phyloP scores from a whole-genome alignment of 2,329 filamentous ascomycete genomes.

The Aspergillus floridensis region DNA sequence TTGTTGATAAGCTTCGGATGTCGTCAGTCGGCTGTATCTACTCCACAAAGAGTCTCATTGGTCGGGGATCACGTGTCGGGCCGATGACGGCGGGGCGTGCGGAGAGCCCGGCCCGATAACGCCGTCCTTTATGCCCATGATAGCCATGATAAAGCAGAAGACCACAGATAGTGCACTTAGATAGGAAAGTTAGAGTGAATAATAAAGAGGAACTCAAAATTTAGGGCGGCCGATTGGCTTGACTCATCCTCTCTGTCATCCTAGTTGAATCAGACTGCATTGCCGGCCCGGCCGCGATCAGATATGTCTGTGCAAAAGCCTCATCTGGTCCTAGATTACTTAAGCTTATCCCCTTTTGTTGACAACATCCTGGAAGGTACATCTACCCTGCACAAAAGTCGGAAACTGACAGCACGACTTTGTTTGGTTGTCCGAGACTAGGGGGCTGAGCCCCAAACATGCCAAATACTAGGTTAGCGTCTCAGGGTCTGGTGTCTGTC shows the following conservation, averaged over 20 bases:
- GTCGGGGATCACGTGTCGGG: slow-evolving; percentile 29
- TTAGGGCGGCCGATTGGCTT: no score
- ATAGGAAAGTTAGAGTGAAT: no score
- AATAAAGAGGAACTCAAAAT: no score
- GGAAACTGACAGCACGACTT: background rate
- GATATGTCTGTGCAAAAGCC: no score
- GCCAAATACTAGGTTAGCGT: background rate
- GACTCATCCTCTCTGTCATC: no score
- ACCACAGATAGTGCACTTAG: background rate
- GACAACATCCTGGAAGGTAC: no score
- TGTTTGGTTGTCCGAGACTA: background rate
- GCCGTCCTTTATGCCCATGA: background rate
- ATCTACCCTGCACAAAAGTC: background rate
- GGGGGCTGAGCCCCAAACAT: background rate
- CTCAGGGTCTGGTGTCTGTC: background rate
- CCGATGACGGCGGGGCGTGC: slow-evolving; percentile 19
- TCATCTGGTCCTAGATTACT: no score
- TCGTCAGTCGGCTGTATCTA: background rate
- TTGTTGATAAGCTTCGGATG: slow-evolving; percentile 1
- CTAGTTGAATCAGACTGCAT: no score
- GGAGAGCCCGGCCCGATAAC: slow-evolving; percentile 22
- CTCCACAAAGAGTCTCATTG: background rate
- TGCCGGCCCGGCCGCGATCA: no score
- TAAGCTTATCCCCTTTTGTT: no score
- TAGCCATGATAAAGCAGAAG: background rate